Conservation (phyloP, 768 basidiomycete genomes). For the Termitomyces sp. region DNA sequence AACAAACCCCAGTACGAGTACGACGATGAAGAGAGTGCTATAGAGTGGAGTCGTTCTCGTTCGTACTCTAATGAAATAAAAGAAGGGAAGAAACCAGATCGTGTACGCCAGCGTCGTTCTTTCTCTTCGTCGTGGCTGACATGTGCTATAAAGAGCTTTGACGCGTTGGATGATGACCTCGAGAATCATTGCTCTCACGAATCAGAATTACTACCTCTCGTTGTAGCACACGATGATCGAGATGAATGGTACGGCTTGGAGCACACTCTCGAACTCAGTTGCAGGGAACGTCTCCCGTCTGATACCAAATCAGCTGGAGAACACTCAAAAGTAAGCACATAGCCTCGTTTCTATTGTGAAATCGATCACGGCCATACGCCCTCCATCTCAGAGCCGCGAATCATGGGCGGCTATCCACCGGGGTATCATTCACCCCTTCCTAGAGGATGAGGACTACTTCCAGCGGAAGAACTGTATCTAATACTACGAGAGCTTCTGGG, state of each 20-base stretch:
- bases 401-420: conserved; percentile 38
- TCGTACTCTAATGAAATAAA: conserved; percentile 26
- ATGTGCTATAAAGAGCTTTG: conserved; percentile 5
- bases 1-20: conserved; percentile 8
- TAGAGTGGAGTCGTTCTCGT: conserved; percentile 9
- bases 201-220: background rate
- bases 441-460: conserved; percentile 34
- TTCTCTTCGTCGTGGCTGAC: conserved; percentile 4
- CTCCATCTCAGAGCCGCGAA: conserved; percentile 31
- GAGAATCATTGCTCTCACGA: background rate
- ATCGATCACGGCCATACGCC: background rate
- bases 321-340: conserved; percentile 29
- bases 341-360: background rate
- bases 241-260: conserved; percentile 40
- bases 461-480: conserved; percentile 41
- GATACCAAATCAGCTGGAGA: conserved; percentile 28
- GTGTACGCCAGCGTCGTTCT: conserved; percentile 17
- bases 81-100: conserved; percentile 33
- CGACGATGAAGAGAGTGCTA: conserved; percentile 11
- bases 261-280: conserved; percentile 36
- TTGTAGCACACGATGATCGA: conserved; percentile 11
- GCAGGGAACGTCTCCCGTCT: conserved; percentile 27
- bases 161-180: conserved; percentile 10
- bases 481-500: no score
- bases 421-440: conserved; percentile 29